Base-by-base conservation (phyloP, 2,329 filamentous ascomycete genomes). In the Paramyrothecium sp. region DNA sequence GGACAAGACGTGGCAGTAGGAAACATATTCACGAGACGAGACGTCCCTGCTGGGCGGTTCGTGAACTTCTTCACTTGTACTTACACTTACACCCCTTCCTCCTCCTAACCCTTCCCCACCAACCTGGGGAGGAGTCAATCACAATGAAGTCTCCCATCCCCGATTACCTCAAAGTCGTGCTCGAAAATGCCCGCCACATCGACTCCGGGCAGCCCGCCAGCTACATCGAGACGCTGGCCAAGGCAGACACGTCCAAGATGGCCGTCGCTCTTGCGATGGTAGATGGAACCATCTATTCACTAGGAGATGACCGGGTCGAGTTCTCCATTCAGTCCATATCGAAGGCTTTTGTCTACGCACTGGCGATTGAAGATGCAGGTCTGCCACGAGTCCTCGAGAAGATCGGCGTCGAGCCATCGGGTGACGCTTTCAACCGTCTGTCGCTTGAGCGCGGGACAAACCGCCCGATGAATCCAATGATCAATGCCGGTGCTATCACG, bases 271-370 rank as follows among this genome's bases (percentile, higher is more conserved):
- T 76, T 17, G 73, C 73, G 4, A 76, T 71, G 67, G 73, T 76
- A 7, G 73, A 75, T 34, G 73, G 73, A 10, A 69, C 72, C 17
- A 38, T 75, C 1, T 76, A 76, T 65, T 75, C 72, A 0, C 69
- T 69, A 1, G 73, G 73, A 3, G 73, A 76, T 58, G 73, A 76
- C 51, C 55, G 64, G 11, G 58, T 74, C 50, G 73, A 76, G 55
- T 75, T 75, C 56, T 75, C 73, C 2, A 76, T 76, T 34, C 73
- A 76, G 55, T 75, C 73, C 61, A 76, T 76, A 53, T 73, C 73
- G 13, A 76, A 76, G 49, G 67, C 73, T 1, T 75, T 76, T 53
- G 72, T 75, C 26, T 76, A 76, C 57, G 73, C 73, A 2, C 58
- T 76, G 3, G 73, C 73, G 11, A 76, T 76, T 38, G 71, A 74